Base-by-base conservation (phyloP, 192 early-diverging fungal genomes). In the Coemansia sp. region DNA sequence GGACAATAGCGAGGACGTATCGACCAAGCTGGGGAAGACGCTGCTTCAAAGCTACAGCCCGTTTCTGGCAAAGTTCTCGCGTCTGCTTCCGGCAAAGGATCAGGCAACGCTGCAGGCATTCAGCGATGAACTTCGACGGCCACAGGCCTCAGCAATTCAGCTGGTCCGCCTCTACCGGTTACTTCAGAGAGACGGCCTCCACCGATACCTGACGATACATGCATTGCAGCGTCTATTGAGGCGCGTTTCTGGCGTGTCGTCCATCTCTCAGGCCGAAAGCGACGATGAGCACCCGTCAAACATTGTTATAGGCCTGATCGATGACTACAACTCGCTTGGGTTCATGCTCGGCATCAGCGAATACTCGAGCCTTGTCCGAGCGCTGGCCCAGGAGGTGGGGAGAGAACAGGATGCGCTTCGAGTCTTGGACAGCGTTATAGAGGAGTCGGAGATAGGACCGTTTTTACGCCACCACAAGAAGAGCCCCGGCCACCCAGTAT, bases 351-450 rank as follows among this genome's bases (percentile, higher is more conserved):
- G 44, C 2, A 29, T 32, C 12, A 58, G 47, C 21, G 70, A 74
- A 32, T 67, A 74, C 27, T 23, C 58, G n/a, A 52, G 59, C 27
- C 56, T 74, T 29, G 31, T 74, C 5, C 54, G 60, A 7, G 50
- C 64, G 1, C 30, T 74, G 47, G 54, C 70, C 13, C 64, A 39
- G 14, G 64, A 74, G 26, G 38, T 54, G 8, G 70, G 64, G 12
- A 36, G 58, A 14, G 64, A 74, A 12, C 9, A 34, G 7, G 70
- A 74, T 9, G 70, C 51, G 10, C 41, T 74, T 12, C 49, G 55
- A 51, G 59, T 74, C 18, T 42, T 74, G 18, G 70, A 74, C 51
- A 56, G 49, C 12, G 38, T 74, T 23, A 51, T 74, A 17, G 51
- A 61, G 7, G 51, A 37, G 28, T 72, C 68, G 0, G 61, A 65